A percentile compares a stretch with the other conserved stretches of the same genome.
Evolutionary conservation across 768 basidiomycete species (phyloP).

Genomic region (Mycena kentingensis): DNA sequence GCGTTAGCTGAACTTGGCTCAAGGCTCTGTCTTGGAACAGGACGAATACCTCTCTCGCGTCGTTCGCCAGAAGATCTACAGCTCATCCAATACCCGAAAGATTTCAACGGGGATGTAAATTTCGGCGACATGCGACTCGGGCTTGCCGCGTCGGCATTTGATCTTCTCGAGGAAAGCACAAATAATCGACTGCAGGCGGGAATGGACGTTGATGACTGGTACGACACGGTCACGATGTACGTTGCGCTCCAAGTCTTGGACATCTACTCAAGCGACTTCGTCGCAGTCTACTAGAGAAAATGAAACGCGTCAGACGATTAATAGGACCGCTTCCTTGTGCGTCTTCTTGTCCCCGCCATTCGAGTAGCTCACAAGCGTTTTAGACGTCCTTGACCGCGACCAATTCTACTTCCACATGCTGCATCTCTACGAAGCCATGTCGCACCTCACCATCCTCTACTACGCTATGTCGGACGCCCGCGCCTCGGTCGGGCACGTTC

Average conservation of each 20-base stretch:
- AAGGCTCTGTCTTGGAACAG: conserved; percentile 41
- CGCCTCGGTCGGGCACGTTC: conserved; percentile 11
- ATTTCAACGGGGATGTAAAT: conserved; percentile 23
- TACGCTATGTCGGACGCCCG: conserved; percentile 31
- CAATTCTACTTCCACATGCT: conserved; percentile 42
- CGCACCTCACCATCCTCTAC: conserved; percentile 39
- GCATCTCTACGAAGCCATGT: conserved; percentile 36
- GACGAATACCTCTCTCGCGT: conserved; percentile 38
- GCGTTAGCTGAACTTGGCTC: conserved; percentile 1
- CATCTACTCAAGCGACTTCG: background rate
- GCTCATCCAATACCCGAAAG: conserved; percentile 30
- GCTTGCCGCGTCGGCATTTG: conserved; percentile 31
- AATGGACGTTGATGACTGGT: conserved; percentile 33
- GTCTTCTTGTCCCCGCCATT: background rate
- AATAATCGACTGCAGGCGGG: conserved; percentile 30
- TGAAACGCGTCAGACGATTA: conserved; percentile 16
- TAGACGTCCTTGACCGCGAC: conserved; percentile 43
- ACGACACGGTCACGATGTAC: conserved; percentile 35
- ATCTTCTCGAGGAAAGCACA: conserved; percentile 31
- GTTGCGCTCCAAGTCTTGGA: conserved; percentile 25
- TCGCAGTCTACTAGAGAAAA: conserved; percentile 13
- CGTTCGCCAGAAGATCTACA: conserved; percentile 30
- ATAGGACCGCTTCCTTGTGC: conserved; percentile 20
- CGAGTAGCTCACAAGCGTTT: conserved; percentile 20
- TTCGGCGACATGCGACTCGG: conserved; percentile 37